These are phyloP conservation scores for Leersia perrieri DNA, from an alignment of 176 grass and related monocot species.

Conservation along the genomic window DNA sequence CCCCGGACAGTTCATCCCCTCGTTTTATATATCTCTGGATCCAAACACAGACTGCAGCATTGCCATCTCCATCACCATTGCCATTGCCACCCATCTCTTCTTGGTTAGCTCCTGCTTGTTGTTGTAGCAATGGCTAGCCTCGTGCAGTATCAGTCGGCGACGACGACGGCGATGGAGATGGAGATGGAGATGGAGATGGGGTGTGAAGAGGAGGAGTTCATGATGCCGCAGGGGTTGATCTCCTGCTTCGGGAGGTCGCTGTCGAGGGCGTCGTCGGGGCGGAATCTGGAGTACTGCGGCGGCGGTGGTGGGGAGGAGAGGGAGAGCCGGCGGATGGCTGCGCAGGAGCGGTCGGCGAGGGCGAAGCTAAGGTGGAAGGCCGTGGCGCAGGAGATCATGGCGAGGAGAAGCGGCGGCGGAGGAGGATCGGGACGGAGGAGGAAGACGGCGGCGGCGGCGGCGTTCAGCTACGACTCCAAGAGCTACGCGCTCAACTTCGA, in stretches of 20 bases:
- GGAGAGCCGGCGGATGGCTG: conserved; percentile 26
- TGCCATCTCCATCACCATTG: too few relatives aligned
- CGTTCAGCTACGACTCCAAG: conserved; percentile 58
- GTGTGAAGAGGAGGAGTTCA: conserved; percentile 40
- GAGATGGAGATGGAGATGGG: not conserved
- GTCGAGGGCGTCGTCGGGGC: conserved; percentile 41
- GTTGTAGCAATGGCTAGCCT: conserved; percentile 53
- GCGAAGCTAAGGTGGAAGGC: conserved; percentile 57
- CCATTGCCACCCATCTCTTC: not conserved
- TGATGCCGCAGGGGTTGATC: conserved; percentile 36
- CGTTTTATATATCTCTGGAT: conserved; percentile 49
- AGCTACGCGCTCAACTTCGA: conserved; percentile 72
- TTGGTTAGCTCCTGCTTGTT: not conserved
- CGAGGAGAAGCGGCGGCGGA: conserved; percentile 15
- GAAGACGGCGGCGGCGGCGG: too few relatives aligned
- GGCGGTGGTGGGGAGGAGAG: not conserved
- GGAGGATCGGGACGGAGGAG: conserved; percentile 20
- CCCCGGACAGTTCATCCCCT: conserved; percentile 44
- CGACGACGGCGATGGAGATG: conserved; percentile 1
- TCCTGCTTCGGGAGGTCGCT: conserved; percentile 57
- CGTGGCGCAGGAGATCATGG: conserved; percentile 52
- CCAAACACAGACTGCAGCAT: conserved; percentile 7
- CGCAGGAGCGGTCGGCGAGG: conserved; percentile 46
- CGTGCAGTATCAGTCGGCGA: conserved; percentile 41
- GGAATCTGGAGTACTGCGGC: conserved; percentile 49